Evolutionary conservation across 75 land plant genomes (phyloP).

Genomic region (Ceratopteris richardii): DNA sequence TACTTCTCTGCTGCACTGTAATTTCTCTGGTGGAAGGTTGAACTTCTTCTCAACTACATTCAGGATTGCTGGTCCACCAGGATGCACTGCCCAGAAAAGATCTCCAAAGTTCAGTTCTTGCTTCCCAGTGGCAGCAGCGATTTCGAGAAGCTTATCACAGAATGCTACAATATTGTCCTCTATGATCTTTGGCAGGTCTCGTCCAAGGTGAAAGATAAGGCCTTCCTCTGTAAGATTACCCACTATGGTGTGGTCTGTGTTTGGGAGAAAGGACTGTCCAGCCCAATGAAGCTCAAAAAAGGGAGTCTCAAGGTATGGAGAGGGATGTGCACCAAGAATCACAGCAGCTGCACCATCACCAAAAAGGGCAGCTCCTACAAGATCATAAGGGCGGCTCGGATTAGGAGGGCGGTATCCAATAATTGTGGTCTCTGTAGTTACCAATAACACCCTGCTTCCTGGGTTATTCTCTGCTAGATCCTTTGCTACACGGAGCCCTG

Average conservation of each 20-base stretch:
- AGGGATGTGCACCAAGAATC: conserved; percentile 71
- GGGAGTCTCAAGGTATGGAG: conserved; percentile 34
- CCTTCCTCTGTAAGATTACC: conserved; percentile 90
- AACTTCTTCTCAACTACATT: conserved; percentile 68
- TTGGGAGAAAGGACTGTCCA: conserved; percentile 70
- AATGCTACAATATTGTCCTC: conserved; percentile 70
- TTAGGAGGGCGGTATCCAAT: conserved; percentile 83
- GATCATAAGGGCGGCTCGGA: conserved; percentile 74
- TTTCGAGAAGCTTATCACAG: conserved; percentile 21
- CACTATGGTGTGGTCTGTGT: conserved; percentile 64
- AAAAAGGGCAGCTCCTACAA: conserved; percentile 93
- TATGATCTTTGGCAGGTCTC: conserved; percentile 90
- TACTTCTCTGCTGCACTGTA: conserved; percentile 60
- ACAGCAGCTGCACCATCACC: conserved; percentile 96
- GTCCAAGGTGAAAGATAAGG: conserved; percentile 71
- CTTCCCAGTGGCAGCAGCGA: conserved; percentile 4
- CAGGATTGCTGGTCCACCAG: conserved; percentile 97
- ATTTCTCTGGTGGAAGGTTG: conserved; percentile 56
- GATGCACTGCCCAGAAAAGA: conserved; percentile 98
- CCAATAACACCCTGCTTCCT: conserved; percentile 60
- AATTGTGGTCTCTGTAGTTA: conserved; percentile 88
- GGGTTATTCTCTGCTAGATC: conserved; percentile 99
- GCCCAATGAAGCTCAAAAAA: conserved; percentile 81
- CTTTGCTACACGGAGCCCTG: conserved; percentile 89
- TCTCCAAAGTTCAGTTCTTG: conserved; percentile 39